Base-by-base conservation (phyloP, 1,284 basidiomycete genomes). In the Ceratobasidium sp. region DNA sequence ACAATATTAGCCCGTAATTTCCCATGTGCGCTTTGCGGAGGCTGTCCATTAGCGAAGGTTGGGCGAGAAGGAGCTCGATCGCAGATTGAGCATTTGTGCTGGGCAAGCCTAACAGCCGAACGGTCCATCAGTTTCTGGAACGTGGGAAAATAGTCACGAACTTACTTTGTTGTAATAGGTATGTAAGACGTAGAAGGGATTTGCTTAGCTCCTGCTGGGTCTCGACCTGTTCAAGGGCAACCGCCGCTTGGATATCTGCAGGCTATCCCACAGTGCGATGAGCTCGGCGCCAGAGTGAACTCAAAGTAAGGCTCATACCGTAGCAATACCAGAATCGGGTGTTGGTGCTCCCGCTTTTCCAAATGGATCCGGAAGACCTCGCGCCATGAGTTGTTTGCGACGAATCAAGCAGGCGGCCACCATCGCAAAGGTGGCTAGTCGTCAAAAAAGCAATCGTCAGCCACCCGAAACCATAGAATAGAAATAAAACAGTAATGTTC, bases 391-490 rank as follows among this genome's bases (percentile, higher is more conserved):
- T 83, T 98, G 96, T 81, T 92, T 94, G 40, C 97, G 86, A 40
- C 98, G 88, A 0, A 99, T 88, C 32, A 99, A 88, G 78, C 94
- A 91, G 0, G 97, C 97, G 1, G 97, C 95, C 17, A 94, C 91
- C 98, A 99, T 99, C 5, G 95, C 97, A 83, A 99, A 99, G 0
- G 97, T 98, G 1, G 97, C 84, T 85, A 71, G 25, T 13, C 11
- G 8, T 6, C 8, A 6, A 64, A 46, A 11, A 54, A 56, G 65
- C 34, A 22, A 9, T 22, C 22, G 8, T 65, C 17, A 59, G 59
- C 19, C 43, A 15, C 34, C 19, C 59, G 32, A 43, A 32, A 43
- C 17, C 29, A 19, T 32, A 15, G 17, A 56, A 43, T 19, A 40
- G 32, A 51, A 51, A 37, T 34, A 44, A 61, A 25, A 32, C 15